Evolutionary conservation across 352 stramenopile species (phyloP).

Genomic region (Phytophthora fragariaefolia): DNA sequence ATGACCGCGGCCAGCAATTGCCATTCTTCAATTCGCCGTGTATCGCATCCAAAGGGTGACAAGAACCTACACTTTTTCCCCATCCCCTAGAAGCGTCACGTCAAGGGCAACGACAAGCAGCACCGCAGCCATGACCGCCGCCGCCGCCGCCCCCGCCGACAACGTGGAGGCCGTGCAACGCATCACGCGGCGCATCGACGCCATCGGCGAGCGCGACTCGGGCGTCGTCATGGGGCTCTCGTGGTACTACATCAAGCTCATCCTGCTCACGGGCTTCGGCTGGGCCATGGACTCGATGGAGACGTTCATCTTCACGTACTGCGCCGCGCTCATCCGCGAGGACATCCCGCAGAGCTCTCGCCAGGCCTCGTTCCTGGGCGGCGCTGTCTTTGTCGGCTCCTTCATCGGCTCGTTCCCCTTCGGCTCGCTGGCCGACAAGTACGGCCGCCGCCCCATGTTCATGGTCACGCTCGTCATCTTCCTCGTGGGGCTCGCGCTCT

Average conservation of each 20-base stretch:
- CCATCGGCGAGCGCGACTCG: conserved; percentile 58
- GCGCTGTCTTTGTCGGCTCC: conserved; percentile 67
- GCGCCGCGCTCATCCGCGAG: conserved; percentile 40
- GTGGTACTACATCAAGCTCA: conserved; percentile 74
- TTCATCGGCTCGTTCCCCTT: conserved; percentile 70
- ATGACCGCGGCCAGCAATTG: no score
- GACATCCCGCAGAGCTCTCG: conserved; percentile 52
- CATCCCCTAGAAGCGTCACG: background rate
- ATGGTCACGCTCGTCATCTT: conserved; percentile 75
- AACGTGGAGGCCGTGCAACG: conserved; percentile 61
- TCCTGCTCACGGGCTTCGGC: conserved; percentile 66
- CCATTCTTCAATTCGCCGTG: conserved; percentile 30
- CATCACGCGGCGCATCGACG: conserved; percentile 73
- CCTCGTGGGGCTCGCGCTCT: conserved; percentile 55
- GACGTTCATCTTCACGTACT: conserved; percentile 77
- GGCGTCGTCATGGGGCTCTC: conserved; percentile 64
- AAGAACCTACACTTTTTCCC: conserved; percentile 25
- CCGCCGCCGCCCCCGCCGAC: conserved; percentile 23
- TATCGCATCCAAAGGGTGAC: conserved; percentile 31
- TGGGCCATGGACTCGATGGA: conserved; percentile 85
- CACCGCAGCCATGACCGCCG: conserved; percentile 1
- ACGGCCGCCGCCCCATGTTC: conserved; percentile 68
- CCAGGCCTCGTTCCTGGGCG: conserved; percentile 52
- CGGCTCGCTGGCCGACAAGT: conserved; percentile 67
- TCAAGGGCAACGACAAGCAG: conserved; percentile 4